A percentile compares a stretch with the other conserved stretches of the same genome.
Evolutionary conservation across 2,329 filamentous ascomycete genomes (phyloP).

Genomic region (Neurospora crassa): DNA sequence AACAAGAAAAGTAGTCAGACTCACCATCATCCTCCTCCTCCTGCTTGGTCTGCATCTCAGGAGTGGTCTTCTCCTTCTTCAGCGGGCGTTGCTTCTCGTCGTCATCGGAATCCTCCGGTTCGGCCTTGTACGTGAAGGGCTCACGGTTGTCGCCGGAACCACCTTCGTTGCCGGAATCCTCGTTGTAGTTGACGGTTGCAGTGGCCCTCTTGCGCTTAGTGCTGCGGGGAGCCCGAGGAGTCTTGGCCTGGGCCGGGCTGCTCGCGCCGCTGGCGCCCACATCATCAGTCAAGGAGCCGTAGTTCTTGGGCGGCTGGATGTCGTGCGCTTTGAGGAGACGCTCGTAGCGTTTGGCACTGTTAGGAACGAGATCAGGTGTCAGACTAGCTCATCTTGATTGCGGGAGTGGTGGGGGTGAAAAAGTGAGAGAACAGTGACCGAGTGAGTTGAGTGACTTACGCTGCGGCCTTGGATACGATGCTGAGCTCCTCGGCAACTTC

Average conservation of each 20-base stretch:
- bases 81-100: background rate
- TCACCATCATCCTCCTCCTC: background rate
- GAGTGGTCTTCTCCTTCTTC: background rate
- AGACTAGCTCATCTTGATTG: background rate
- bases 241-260: background rate
- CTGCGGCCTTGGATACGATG: constrained; percentile 57
- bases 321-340: constrained; percentile 19
- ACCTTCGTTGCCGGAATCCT: background rate
- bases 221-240: background rate
- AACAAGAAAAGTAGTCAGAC: background rate
- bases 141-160: background rate
- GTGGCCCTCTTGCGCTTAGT: background rate
- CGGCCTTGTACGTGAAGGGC: background rate
- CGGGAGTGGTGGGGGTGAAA: background rate
- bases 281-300: background rate
- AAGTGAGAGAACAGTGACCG: background rate
- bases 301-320: constrained; percentile 3
- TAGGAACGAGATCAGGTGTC: background rate
- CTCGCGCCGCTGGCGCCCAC: background rate
- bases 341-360: constrained; percentile 21
- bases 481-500: constrained; percentile 54
- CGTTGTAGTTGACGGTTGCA: background rate
- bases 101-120: background rate
- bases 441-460: constrained; percentile 42
- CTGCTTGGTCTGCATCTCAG: background rate